Conservation (phyloP, 2,329 filamentous ascomycete species). For the Pestalotiopsis fici region DNA sequence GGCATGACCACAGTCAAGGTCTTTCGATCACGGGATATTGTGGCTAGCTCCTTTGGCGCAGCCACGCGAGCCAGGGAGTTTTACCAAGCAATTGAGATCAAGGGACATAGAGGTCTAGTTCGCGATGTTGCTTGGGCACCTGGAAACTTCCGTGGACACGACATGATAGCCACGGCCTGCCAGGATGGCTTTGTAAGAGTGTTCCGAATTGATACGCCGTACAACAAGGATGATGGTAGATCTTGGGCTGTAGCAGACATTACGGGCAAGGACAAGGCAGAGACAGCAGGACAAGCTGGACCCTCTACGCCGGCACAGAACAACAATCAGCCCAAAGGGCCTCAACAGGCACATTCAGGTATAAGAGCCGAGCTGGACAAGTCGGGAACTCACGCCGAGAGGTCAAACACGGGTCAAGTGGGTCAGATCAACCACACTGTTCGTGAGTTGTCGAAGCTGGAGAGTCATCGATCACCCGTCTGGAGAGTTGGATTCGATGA, state of each 20-base stretch:
- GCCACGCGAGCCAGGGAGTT: slow-evolving; percentile 71
- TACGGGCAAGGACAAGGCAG: slow-evolving; percentile 34
- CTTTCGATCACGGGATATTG: slow-evolving; percentile 71
- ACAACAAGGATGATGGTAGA: slow-evolving; percentile 45
- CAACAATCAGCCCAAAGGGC: slow-evolving; percentile 17
- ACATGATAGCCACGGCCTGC: slow-evolving; percentile 87
- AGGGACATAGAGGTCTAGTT: slow-evolving; percentile 74
- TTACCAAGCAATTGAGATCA: slow-evolving; percentile 78
- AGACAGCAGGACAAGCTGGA: slow-evolving; percentile 21
- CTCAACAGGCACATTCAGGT: slow-evolving; percentile 42
- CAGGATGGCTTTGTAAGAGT: slow-evolving; percentile 89
- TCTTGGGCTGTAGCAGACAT: slow-evolving; percentile 51
- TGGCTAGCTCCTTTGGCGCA: slow-evolving; percentile 52
- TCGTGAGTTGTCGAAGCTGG: slow-evolving; percentile 66
- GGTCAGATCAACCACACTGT: slow-evolving; percentile 67
- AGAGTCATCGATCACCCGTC: slow-evolving; percentile 68
- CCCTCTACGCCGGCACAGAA: neutral
- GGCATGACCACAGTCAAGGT: slow-evolving; percentile 82
- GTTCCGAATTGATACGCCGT: slow-evolving; percentile 74
- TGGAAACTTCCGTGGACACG: slow-evolving; percentile 86
- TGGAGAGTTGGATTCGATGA: slow-evolving; percentile 75
- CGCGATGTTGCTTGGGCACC: slow-evolving; percentile 91
- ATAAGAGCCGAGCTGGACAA: slow-evolving; percentile 56
- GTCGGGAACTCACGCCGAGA: slow-evolving; percentile 45
- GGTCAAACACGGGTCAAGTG: slow-evolving; percentile 57